Percentiles rank a stretch among this genome's conserved stretches.
Conservation (phyloP, 2,329 filamentous ascomycete species). For the Didymosphaeria variabile region DNA sequence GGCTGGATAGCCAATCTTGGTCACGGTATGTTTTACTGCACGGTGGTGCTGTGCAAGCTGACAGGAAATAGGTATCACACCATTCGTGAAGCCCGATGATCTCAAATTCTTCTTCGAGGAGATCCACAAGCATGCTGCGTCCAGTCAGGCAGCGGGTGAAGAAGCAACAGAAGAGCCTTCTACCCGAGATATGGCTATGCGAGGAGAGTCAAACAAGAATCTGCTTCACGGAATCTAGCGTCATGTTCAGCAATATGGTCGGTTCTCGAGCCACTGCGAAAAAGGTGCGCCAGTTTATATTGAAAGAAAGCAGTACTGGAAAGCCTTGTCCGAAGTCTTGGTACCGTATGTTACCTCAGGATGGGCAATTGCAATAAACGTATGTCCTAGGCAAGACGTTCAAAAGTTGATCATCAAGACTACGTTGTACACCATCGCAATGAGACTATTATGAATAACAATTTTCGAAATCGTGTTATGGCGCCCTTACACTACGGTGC, state of each 20-base stretch:
- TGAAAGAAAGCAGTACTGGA: background rate
- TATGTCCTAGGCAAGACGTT: too few species aligned
- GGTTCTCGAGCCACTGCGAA: background rate
- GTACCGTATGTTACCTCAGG: background rate
- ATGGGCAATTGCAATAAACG: background rate
- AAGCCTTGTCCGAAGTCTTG: background rate
- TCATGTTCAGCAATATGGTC: background rate
- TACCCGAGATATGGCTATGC: constrained; percentile 1
- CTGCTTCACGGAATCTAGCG: constrained; percentile 7
- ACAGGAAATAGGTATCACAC: constrained; percentile 77
- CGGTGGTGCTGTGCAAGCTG: constrained; percentile 19
- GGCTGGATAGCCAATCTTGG: constrained; percentile 98
- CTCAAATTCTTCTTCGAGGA: constrained; percentile 94
- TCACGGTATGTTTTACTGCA: constrained; percentile 71
- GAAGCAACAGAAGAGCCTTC: constrained; percentile 5
- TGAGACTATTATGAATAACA: too few species aligned
- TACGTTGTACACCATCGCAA: too few species aligned
- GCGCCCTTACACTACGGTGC: too few species aligned
- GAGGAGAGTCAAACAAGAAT: constrained; percentile 8
- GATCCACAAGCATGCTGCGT: constrained; percentile 66
- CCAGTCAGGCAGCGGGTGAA: background rate
- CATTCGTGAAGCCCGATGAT: constrained; percentile 91
- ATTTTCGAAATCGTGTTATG: too few species aligned
- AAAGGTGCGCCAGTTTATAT: background rate
- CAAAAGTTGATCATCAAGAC: too few species aligned